These are phyloP conservation scores for Protoeuglena noctilucae DNA, from an alignment of 139 green algal species.

Conservation along the genomic window DNA sequence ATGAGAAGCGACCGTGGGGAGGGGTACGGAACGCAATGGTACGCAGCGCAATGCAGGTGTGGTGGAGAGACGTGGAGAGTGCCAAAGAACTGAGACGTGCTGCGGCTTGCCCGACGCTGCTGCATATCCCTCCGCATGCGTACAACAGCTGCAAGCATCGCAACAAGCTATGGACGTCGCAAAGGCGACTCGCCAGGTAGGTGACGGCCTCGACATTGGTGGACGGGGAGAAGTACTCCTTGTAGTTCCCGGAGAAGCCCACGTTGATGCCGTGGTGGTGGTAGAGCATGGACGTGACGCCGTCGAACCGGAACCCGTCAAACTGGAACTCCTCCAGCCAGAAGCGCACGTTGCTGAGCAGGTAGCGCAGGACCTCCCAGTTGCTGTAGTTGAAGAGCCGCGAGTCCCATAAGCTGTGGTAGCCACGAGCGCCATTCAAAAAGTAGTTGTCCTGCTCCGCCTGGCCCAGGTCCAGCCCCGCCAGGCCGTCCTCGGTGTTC, in stretches of 20 bases:
- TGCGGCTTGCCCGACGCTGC: no score
- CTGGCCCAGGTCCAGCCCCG: conserved; percentile 81
- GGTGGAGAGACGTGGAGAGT: no score
- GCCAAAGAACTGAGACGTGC: no score
- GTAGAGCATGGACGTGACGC: conserved; percentile 96
- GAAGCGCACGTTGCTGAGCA: conserved; percentile 84
- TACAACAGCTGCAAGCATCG: no score
- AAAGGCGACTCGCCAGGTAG: no score
- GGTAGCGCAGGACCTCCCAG: conserved; percentile 55
- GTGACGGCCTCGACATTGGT: conserved; percentile 87
- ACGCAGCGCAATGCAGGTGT: no score
- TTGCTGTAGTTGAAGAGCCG: conserved; percentile 75
- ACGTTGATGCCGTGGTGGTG: conserved; percentile 84
- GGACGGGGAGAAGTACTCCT: conserved; percentile 48
- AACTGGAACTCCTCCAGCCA: conserved; percentile 95
- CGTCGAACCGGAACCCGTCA: conserved; percentile 90
- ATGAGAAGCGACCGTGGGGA: no score
- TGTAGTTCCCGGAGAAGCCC: conserved; percentile 66
- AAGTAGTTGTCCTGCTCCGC: conserved; percentile 66
- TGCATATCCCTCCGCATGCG: no score
- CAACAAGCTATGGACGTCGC: no score
- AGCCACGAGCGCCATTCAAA: conserved; percentile 48
- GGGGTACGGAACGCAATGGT: no score
- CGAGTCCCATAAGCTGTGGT: conserved; percentile 82
- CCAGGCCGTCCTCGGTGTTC: conserved; percentile 77